Conservation (phyloP, 441 rosid species). For the Hura crepitans region DNA sequence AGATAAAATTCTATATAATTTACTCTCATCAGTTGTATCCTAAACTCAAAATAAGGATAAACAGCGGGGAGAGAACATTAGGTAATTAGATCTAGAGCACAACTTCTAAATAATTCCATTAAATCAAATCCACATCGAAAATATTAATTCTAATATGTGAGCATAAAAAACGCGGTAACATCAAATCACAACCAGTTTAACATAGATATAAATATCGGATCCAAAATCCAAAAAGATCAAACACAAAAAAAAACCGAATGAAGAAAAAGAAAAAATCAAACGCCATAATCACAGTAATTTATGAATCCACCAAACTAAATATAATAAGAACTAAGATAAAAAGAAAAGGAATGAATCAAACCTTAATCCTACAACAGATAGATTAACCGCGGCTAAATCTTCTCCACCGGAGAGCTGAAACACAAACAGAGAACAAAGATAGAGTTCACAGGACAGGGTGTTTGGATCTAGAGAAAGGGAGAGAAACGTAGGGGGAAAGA, state of each 20-base stretch:
- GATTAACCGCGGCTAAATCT: background rate
- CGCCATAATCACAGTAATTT: background rate
- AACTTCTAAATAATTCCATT: conserved; percentile 14
- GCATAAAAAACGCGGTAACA: background rate
- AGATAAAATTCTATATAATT: background rate
- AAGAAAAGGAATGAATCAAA: conserved; percentile 20
- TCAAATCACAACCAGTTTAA: conserved; percentile 10
- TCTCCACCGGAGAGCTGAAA: background rate
- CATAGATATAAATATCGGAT: conserved; percentile 25
- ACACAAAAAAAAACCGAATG: conserved; percentile 12
- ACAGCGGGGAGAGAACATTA: background rate
- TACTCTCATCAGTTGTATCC: background rate
- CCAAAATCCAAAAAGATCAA: conserved; percentile 23
- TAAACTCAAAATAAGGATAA: background rate
- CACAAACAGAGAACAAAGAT: conserved; percentile 1
- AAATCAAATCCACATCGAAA: conserved; percentile 19
- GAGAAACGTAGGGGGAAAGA: background rate
- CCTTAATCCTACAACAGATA: conserved; percentile 31
- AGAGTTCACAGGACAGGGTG: conserved; percentile 1
- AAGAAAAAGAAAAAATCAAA: background rate
- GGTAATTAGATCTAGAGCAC: conserved; percentile 26
- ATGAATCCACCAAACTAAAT: background rate
- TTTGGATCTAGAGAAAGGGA: conserved; percentile 35
- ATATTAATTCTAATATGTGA: background rate
- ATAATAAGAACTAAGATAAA: background rate